These are phyloP conservation scores for Globisporangium cylindrosporum DNA, from an alignment of 352 stramenopile species.

Conservation along the genomic window DNA sequence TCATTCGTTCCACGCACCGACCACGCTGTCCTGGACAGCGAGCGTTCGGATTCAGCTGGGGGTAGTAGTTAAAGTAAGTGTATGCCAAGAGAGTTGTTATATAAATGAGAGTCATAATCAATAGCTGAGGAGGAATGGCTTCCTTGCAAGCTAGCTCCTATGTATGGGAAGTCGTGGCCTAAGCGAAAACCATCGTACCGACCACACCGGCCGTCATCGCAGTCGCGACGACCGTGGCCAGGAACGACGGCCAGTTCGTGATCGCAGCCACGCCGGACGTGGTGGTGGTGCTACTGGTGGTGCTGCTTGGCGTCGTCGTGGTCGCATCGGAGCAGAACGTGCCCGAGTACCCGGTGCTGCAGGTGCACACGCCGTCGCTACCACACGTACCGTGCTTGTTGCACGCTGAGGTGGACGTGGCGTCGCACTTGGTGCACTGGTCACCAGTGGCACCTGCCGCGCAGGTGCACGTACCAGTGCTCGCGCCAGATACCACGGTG, in stretches of 20 bases:
- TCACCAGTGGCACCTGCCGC: constrained; percentile 47
- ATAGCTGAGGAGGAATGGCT: too few species aligned
- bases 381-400: constrained; percentile 53
- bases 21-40: too few species aligned
- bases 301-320: constrained; percentile 6
- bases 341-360: constrained; percentile 56
- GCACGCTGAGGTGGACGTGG: constrained; percentile 30
- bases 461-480: constrained; percentile 47
- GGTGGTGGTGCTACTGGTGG: neutral
- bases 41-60: too few species aligned
- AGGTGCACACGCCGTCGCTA: constrained; percentile 43
- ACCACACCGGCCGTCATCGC: constrained; percentile 12
- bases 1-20: too few species aligned
- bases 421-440: constrained; percentile 66
- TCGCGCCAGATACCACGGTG: constrained; percentile 23
- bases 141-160: too few species aligned
- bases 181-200: constrained; percentile 34
- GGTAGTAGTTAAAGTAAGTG: too few species aligned
- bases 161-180: neutral
- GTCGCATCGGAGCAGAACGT: constrained; percentile 40
- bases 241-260: constrained; percentile 1
- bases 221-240: constrained; percentile 19
- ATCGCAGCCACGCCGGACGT: neutral
- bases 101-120: too few species aligned
- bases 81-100: too few species aligned